Evolutionary conservation across 495 filamentous ascomycete genomes (phyloP).

Genomic region (Talaromyces wortmannii): DNA sequence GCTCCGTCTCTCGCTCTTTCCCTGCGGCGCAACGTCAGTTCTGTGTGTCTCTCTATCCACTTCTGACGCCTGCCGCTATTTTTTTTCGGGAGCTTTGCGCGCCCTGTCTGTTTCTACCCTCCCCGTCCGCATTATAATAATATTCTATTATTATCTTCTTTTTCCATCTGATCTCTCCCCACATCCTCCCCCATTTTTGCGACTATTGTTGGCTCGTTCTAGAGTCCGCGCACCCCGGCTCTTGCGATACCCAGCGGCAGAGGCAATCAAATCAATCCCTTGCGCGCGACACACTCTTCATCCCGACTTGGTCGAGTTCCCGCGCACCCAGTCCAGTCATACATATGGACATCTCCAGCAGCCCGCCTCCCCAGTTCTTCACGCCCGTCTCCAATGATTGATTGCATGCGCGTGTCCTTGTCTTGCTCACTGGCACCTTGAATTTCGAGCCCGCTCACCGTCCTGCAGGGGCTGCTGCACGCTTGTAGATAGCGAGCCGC

Average conservation of each 20-base stretch:
- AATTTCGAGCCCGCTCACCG: background rate
- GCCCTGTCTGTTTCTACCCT: background rate
- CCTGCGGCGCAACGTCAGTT: background rate
- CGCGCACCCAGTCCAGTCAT: background rate
- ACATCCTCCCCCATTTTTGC: no score
- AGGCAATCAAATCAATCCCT: no score
- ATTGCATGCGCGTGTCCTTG: background rate
- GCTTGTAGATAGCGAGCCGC: slow-evolving; percentile 8
- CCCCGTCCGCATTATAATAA: background rate
- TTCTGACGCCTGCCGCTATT: background rate
- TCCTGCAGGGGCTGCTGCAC: no score
- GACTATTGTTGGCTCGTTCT: no score
- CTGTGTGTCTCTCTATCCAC: background rate
- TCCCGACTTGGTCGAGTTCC: no score
- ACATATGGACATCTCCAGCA: background rate
- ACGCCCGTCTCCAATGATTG: background rate
- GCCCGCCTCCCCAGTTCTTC: background rate
- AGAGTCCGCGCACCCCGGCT: no score
- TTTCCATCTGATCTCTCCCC: no score
- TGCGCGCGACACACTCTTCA: no score
- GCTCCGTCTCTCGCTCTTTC: background rate
- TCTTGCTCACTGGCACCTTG: background rate
- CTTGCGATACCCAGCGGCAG: no score
- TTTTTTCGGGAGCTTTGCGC: background rate
- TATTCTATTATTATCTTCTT: background rate